Base-by-base conservation (phyloP, 208 protist genomes). In the Leishmania tropica region DNA sequence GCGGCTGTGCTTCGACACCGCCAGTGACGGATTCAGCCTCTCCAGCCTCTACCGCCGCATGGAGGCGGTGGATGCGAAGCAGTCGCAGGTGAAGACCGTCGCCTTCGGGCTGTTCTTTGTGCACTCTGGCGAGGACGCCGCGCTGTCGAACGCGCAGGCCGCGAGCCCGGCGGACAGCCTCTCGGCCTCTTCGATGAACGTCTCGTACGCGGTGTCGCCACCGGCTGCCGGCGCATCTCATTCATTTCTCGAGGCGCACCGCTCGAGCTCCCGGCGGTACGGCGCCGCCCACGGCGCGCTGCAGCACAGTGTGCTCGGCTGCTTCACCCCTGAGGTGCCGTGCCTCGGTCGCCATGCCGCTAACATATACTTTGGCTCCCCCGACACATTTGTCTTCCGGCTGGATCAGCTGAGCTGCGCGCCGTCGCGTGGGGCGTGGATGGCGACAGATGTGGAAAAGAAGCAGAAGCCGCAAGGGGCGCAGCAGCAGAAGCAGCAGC, bases 261-360 rank as follows among this genome's bases (percentile, higher is more conserved):
- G 8, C 19, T 0, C 31, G 8, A 75, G 76, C 6, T 19, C 35
- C 11, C n/a, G 15, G 56, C 75, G 75, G 2, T 64, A 78, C 56
- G 56, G 75, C 24, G 40, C 54, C 31, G 75, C 75, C 6, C 53
- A 13, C 56, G 24, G 17, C 6, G 67, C 75, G 35, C n/a, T 37
- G 60, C 76, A 76, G 24, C 53, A 76, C 74, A 48, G 83, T 72
- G 81, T 91, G 11, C 73, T 95, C n/a, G 92, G 92, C 53, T 93
- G 89, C 83, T 93, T 92, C 78, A 91, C 89, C 8, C 88, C 89
- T 0, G 81, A 89, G 40, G 90, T 92, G 54, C 92, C 92, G 19
- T 89, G 82, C 24, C 60, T 90, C 47, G 72, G 74, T 21, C 85
- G 54, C 40, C 85, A 87, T 76, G 72, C 76, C 3, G 85, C 81